A percentile compares a stretch with the other conserved stretches of the same genome.
Evolutionary conservation across 371 early-diverging fungal genomes (phyloP).

Genomic region (Circinella minor): DNA sequence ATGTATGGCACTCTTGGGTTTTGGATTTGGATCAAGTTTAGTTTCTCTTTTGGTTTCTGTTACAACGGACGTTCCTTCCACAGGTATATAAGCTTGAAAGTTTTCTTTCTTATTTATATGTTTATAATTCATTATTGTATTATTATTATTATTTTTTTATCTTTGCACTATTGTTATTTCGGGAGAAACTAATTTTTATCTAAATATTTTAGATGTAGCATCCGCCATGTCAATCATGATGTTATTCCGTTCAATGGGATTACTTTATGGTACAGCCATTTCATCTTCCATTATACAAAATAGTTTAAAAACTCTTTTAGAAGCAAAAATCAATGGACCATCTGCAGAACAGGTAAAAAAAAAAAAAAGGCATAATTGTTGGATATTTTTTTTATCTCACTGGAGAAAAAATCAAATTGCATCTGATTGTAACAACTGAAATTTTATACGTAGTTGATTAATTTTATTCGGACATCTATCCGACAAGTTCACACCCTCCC

Average conservation of each 20-base stretch:
- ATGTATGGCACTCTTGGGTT: background rate
- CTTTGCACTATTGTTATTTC: too few relatives aligned
- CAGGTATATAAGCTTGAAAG: background rate
- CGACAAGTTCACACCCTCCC: slow-evolving; percentile 8
- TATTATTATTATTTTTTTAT: too few relatives aligned
- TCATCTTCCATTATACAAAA: slow-evolving; percentile 11
- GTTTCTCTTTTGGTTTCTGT: slow-evolving; percentile 8
- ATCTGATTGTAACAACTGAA: background rate
- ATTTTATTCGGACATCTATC: slow-evolving; percentile 13
- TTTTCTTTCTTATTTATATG: too few relatives aligned
- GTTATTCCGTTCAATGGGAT: slow-evolving; percentile 9
- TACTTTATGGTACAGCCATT: slow-evolving; percentile 7
- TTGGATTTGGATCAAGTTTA: slow-evolving; percentile 5
- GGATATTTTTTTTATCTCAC: too few relatives aligned
- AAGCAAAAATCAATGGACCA: background rate
- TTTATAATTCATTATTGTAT: too few relatives aligned
- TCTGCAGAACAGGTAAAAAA: slow-evolving; percentile 4
- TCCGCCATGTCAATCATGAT: slow-evolving; percentile 11
- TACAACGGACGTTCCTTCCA: background rate
- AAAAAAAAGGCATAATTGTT: too few relatives aligned
- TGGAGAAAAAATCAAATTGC: too few relatives aligned
- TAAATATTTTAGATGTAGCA: slow-evolving; percentile 9
- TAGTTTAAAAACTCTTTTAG: slow-evolving; percentile 8
- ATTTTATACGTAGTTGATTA: background rate
- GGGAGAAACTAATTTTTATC: too few relatives aligned